A percentile compares a stretch with the other conserved stretches of the same genome.
phyloP scores from a whole-genome alignment of 2,329 filamentous ascomycete species.

The Curvularia eragrostidis region DNA sequence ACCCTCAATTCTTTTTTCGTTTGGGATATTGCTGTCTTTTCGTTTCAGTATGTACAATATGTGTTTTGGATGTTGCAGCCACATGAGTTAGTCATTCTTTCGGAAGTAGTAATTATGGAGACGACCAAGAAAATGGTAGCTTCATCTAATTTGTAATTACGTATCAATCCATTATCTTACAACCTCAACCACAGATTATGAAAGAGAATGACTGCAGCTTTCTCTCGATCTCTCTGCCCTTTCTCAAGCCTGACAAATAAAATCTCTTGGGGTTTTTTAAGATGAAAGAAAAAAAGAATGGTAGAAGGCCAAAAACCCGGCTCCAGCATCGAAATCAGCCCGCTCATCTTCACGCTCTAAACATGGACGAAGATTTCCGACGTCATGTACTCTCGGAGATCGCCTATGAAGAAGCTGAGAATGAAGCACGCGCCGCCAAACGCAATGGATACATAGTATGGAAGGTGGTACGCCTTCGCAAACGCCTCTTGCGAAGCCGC shows the following conservation, averaged over 20 bases:
- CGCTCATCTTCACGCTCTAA: not conserved
- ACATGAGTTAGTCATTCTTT: too few species aligned
- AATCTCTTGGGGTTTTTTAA: not conserved
- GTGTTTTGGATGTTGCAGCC: too few species aligned
- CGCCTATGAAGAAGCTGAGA: constrained; percentile 64
- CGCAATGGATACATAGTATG: constrained; percentile 68
- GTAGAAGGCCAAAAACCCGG: not conserved
- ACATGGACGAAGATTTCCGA: constrained; percentile 23
- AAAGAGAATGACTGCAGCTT: too few species aligned
- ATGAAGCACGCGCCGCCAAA: constrained; percentile 65
- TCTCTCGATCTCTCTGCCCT: not conserved
- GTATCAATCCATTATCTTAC: not conserved
- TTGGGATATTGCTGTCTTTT: not conserved
- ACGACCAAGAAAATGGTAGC: not conserved
- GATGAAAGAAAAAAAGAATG: not conserved
- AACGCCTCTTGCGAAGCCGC: constrained; percentile 63
- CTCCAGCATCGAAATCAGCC: not conserved
- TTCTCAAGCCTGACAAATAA: not conserved
- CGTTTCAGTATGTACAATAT: not conserved
- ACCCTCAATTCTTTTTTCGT: not conserved
- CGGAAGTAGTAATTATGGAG: not conserved
- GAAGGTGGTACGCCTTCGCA: constrained; percentile 65
- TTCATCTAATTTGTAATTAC: not conserved
- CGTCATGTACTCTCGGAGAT: constrained; percentile 54
- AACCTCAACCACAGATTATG: too few species aligned